Conservation (phyloP, 768 basidiomycete genomes). For the Strobilomyces dryophilus region DNA sequence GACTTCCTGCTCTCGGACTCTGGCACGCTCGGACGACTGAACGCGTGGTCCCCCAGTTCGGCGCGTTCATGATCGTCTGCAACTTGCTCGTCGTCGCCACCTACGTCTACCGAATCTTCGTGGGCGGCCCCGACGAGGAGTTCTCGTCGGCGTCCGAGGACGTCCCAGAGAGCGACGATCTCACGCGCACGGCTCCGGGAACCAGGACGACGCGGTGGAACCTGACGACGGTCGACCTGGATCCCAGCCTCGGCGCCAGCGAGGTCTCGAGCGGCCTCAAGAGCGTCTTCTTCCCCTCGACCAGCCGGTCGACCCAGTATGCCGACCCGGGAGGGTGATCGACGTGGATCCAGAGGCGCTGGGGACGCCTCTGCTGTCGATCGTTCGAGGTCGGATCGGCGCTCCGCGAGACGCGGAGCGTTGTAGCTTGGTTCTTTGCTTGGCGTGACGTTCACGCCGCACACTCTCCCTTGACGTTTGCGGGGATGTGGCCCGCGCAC, state of each 20-base stretch:
- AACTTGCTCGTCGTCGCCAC: constrained; percentile 15
- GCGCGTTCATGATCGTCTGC: constrained; percentile 4
- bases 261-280: not conserved
- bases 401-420: not conserved
- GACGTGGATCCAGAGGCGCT: not conserved
- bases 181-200: not conserved
- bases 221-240: not conserved
- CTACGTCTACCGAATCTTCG: constrained; percentile 6
- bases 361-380: not conserved
- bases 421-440: too few species aligned
- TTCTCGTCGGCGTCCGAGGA: not conserved
- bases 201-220: not conserved
- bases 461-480: too few species aligned
- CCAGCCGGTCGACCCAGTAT: not conserved
- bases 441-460: too few species aligned
- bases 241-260: not conserved
- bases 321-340: not conserved
- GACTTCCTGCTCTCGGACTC: not conserved
- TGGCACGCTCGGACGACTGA: not conserved
- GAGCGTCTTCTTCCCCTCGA: not conserved
- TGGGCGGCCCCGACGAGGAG: not conserved
- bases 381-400: too few species aligned
- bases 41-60: not conserved
- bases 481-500: too few species aligned
- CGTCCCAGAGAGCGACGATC: not conserved